Conservation (phyloP, 2,329 filamentous ascomycete genomes). For the Sodiomyces alkalinus region DNA sequence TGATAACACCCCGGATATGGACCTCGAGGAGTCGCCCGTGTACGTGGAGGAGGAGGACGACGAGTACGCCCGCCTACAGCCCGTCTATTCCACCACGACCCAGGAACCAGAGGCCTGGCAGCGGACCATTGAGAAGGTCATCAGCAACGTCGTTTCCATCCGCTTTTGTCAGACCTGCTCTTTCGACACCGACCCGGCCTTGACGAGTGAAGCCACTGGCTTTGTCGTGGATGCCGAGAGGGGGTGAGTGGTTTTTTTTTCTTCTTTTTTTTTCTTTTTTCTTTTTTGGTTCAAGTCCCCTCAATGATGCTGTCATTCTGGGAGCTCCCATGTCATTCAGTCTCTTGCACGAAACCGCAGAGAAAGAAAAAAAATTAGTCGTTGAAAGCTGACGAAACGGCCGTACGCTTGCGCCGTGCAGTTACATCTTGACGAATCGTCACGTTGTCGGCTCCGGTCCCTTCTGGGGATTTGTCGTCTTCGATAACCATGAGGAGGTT, state of each 20-base stretch:
- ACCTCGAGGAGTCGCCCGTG: constrained; percentile 9
- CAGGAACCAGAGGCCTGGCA: constrained; percentile 57
- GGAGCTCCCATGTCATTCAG: too few relatives aligned
- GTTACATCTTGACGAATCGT: constrained; percentile 72
- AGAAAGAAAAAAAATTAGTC: too few relatives aligned
- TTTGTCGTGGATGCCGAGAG: constrained; percentile 93
- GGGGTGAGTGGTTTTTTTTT: too few relatives aligned
- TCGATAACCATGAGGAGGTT: constrained; percentile 95
- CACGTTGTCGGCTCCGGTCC: constrained; percentile 92
- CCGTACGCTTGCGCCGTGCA: constrained; percentile 10
- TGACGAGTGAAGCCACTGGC: constrained; percentile 90
- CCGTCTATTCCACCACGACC: constrained; percentile 6
- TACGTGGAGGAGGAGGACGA: constrained; percentile 22
- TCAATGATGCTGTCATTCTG: too few relatives aligned
- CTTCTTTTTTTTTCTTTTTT: too few relatives aligned
- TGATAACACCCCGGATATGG: constrained; percentile 31
- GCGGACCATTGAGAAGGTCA: constrained; percentile 83
- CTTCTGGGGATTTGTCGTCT: constrained; percentile 96
- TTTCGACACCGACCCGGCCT: constrained; percentile 90
- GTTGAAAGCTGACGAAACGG: neutral
- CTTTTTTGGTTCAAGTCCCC: too few relatives aligned
- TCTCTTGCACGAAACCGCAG: too few relatives aligned
- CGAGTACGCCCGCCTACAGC: constrained; percentile 16
- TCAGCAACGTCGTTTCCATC: constrained; percentile 94
- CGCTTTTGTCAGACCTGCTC: constrained; percentile 96